These are phyloP conservation scores for Puccinia coronata DNA, from an alignment of 1,284 basidiomycete species.

Conservation along the genomic window DNA sequence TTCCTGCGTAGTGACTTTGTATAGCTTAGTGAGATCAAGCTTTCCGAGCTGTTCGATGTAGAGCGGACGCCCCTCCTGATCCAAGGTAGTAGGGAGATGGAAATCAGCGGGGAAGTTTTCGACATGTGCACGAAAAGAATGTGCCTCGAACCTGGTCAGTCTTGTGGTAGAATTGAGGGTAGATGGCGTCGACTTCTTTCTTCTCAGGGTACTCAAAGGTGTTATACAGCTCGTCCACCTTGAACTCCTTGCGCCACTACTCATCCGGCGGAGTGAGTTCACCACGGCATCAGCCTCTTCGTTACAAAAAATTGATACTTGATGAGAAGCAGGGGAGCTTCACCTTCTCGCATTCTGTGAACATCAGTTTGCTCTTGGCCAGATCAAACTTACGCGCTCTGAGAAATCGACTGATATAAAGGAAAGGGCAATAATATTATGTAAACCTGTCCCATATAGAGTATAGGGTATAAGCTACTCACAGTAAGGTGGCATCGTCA, in stretches of 20 bases:
- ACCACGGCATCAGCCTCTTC: not conserved
- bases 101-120: not conserved
- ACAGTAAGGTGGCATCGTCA: conserved; percentile 42
- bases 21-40: conserved; percentile 81
- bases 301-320: not conserved
- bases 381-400: conserved; percentile 92
- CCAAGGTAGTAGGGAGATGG: not conserved
- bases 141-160: conserved; percentile 75
- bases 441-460: not conserved
- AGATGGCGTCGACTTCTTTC: conserved; percentile 80
- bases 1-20: conserved; percentile 78
- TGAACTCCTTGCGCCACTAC: conserved; percentile 84
- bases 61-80: conserved; percentile 86
- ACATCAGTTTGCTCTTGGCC: conserved; percentile 77
- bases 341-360: conserved; percentile 69
- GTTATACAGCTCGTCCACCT: conserved; percentile 80
- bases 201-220: conserved; percentile 88
- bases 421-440: too few relatives aligned
- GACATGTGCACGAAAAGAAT: not conserved
- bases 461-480: not conserved
- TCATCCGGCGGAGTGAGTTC: not conserved
- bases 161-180: conserved; percentile 92
- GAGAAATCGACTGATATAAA: conserved; percentile 66
- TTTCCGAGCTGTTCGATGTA: conserved; percentile 93
- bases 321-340: not conserved